Percentiles rank a stretch among this genome's conserved stretches.
These are phyloP conservation scores for Elsinoe fawcettii DNA, from an alignment of 2,329 filamentous ascomycete species.

Conservation along the genomic window DNA sequence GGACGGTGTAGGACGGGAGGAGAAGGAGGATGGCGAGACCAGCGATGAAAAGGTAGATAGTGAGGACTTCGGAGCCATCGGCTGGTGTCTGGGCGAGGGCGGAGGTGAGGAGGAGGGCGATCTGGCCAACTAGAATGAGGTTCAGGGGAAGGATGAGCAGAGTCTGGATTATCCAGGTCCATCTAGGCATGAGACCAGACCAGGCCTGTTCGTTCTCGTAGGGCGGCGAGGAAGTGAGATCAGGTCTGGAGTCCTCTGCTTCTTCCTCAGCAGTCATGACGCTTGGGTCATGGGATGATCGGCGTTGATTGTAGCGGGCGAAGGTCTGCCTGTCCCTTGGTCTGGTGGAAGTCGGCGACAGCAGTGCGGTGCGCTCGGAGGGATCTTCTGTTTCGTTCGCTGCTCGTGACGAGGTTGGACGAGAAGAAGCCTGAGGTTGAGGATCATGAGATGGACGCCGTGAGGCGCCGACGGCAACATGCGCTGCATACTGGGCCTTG, in stretches of 20 bases:
- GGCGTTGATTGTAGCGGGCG: slow-evolving; percentile 18
- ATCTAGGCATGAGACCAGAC: slow-evolving; percentile 70
- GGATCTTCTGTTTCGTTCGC: slow-evolving; percentile 35
- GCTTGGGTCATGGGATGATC: slow-evolving; percentile 16
- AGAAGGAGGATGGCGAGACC: slow-evolving; percentile 63
- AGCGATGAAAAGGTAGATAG: slow-evolving; percentile 64
- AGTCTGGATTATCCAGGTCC: slow-evolving; percentile 84
- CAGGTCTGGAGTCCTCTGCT: slow-evolving; percentile 21
- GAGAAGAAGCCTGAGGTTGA: not conserved
- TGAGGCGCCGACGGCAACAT: slow-evolving; percentile 35
- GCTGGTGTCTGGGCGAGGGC: slow-evolving; percentile 72
- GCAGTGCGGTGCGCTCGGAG: slow-evolving; percentile 51
- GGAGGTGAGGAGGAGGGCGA: slow-evolving; percentile 63
- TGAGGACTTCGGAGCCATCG: slow-evolving; percentile 67
- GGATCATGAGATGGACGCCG: slow-evolving; percentile 9
- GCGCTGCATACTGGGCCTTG: slow-evolving; percentile 62
- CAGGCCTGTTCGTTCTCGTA: slow-evolving; percentile 75
- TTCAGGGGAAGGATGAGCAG: slow-evolving; percentile 70
- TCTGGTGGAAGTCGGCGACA: slow-evolving; percentile 26
- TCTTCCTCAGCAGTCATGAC: slow-evolving; percentile 20
- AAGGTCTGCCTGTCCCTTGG: slow-evolving; percentile 18
- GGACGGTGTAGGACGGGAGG: slow-evolving; percentile 70
- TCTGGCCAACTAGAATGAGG: slow-evolving; percentile 67
- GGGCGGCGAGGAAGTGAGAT: slow-evolving; percentile 26
- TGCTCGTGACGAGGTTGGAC: slow-evolving; percentile 19